Evolutionary conservation across 768 basidiomycete genomes (phyloP), one percentile per base, ranked within the genome.

Genomic region (Psilocybe sp.): DNA sequence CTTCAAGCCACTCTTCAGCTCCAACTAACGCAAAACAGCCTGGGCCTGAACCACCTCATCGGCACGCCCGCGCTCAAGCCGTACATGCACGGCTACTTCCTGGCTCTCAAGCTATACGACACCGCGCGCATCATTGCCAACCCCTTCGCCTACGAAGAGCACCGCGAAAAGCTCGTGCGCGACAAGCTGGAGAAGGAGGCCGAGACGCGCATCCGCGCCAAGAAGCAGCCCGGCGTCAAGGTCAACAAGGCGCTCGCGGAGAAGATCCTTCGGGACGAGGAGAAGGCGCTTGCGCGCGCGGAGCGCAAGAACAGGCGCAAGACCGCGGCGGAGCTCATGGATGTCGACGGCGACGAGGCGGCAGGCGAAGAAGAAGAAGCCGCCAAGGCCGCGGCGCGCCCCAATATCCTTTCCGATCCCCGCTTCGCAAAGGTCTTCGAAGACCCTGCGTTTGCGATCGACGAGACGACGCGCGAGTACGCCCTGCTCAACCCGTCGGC

Each of bases 31-130:
- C 44, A 42, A 45, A 49, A 35, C 60, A 96, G 93, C 33, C 84
- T 99, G 53, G 91, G 94, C n/a, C 70, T 99, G 64, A 89, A 94
- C 57, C 92, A 96, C 65, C 90, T 99, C 59, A 73, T 97, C 56
- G 97, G 97, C 44, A 96, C 95, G 5, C 85, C 93, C 16, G 84
- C 89, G 14, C 89, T 98, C 76, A 96, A 96, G 68, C 97, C 97
- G 4, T 99, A 98, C 71, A 98, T 99, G 96, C 97, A 99, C 68
- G 97, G 97, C 38, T 98, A 95, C 81, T 98, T 99, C 74, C 69
- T 98, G 54, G 91, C 94, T 4, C 84, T 98, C 69, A 92, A 93
- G 61, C 81, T 98, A 5, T 98, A 98, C 73, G 92, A 95, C 59
- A 88, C 95, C 44, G 97, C 97, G 1, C 86, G 95, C 31, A 80